phyloP scores from a whole-genome alignment of 345 rosid species.

The Capsella bursapastoris region DNA sequence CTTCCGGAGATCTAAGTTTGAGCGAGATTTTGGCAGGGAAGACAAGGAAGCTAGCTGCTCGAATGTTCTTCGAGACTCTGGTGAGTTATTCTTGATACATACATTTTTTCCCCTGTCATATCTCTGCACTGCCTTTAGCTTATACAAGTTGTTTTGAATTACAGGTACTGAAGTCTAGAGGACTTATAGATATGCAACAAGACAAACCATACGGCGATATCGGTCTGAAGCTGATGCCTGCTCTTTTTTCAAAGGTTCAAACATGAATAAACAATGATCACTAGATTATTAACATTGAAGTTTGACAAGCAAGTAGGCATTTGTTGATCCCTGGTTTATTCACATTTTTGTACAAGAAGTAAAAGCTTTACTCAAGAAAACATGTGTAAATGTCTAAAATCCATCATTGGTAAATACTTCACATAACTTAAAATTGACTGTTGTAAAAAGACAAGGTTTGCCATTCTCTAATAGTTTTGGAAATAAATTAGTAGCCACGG shows the following conservation, averaged over 20 bases:
- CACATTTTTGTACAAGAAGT: neutral
- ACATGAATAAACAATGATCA: constrained; percentile 41
- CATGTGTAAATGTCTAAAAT: neutral
- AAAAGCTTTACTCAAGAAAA: neutral
- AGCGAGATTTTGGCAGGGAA: constrained; percentile 68
- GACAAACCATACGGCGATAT: constrained; percentile 71
- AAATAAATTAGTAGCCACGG: neutral
- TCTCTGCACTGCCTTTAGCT: neutral
- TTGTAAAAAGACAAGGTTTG: neutral
- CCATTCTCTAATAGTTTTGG: constrained; percentile 1
- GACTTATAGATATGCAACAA: constrained; percentile 70
- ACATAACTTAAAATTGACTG: neutral
- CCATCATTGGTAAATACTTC: neutral
- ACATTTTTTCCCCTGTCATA: no score
- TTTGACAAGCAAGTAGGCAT: neutral
- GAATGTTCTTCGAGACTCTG: constrained; percentile 90
- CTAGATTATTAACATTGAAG: neutral
- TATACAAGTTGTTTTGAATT: constrained; percentile 9
- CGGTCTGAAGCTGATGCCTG: constrained; percentile 53
- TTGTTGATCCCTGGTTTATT: constrained; percentile 12
- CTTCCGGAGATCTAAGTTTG: constrained; percentile 59
- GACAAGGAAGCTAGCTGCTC: constrained; percentile 71
- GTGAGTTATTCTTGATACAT: constrained; percentile 45
- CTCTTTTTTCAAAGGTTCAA: constrained; percentile 50
- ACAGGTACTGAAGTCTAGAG: constrained; percentile 85